Evolutionary conservation across 1,284 basidiomycete genomes (phyloP), one percentile per base, ranked within the genome.

Genomic region (Ustilago lituana): DNA sequence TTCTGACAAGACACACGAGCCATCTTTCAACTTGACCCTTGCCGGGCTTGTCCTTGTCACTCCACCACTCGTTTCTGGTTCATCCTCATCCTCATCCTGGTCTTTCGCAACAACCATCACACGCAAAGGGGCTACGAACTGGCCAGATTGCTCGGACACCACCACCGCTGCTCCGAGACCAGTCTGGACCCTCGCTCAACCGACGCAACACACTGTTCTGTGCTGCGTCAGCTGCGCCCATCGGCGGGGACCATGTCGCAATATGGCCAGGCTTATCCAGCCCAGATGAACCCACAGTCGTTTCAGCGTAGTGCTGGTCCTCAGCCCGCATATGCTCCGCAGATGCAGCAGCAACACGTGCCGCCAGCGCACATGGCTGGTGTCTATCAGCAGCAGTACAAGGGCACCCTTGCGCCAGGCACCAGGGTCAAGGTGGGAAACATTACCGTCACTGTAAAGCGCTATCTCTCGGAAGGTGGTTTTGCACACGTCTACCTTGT

Each of bases 401-500:
- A 71, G 43, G 68, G 68, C 26, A 71, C 74, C 11, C 57, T 81
- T 9, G 60, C 69, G 36, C 86, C 87, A 0, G 95, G 95, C 4
- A 94, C 96, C 81, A 87, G 89, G 50, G 93, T 98, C 73, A 85
- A 89, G 19, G 92, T 98, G 45, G 96, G 95, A 81, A 91, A 91
- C 77, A 89, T 91, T 83, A 88, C 87, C 29, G 94, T 98, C 56
- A 89, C 91, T 73, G 91, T 91, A 48, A 89, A 92, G 75, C 85
- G 90, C 77, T 98, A 96, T 85, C 88, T 99, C 47, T 92, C 90
- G 49, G 94, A 98, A 88, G 93, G 94, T 84, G 96, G 96, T 15
- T 99, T 98, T 83, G 95, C 96, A 1, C 92, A 97, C 84, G 95
- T 99, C 45, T 99, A 99, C 84, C 89, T 98, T 59, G 94, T 96